phyloP scores from a whole-genome alignment of 2,329 filamentous ascomycete genomes.

The Colletotrichum gloeosporioides region DNA sequence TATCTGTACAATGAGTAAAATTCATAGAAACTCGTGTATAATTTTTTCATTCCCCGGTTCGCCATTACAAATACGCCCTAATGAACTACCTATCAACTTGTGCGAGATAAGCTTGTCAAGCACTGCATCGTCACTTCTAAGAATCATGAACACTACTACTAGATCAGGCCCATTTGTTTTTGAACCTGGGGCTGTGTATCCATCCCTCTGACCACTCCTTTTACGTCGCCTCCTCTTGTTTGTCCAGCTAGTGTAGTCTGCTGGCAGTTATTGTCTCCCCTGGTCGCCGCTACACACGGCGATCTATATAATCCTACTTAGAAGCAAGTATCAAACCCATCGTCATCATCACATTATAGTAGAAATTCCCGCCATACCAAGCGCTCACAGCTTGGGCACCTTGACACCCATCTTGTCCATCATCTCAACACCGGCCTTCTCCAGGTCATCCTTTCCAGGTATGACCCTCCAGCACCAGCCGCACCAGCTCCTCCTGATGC shows the following conservation, averaged over 20 bases:
- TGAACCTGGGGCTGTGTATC: not conserved
- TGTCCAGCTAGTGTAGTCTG: not conserved
- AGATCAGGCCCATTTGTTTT: not conserved
- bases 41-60: not conserved
- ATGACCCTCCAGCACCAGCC: conserved; percentile 87
- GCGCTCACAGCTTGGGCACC: not conserved
- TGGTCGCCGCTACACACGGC: not conserved
- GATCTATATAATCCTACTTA: not conserved
- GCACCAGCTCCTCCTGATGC: conserved; percentile 81
- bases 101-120: not conserved
- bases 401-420: not conserved
- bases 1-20: conserved; percentile 11
- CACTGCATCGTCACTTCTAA: not conserved
- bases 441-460: conserved; percentile 48
- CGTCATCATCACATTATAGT: not conserved
- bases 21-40: not conserved
- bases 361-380: not conserved
- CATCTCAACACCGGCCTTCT: conserved; percentile 8
- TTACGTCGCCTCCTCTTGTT: not conserved
- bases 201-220: not conserved
- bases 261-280: not conserved
- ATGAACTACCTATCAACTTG: not conserved
- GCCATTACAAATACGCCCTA: not conserved
- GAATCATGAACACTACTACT: not conserved
- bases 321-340: not conserved